Evolutionary conservation across 2,329 filamentous ascomycete genomes (phyloP).

Genomic region (Helicocarpus griseus): DNA sequence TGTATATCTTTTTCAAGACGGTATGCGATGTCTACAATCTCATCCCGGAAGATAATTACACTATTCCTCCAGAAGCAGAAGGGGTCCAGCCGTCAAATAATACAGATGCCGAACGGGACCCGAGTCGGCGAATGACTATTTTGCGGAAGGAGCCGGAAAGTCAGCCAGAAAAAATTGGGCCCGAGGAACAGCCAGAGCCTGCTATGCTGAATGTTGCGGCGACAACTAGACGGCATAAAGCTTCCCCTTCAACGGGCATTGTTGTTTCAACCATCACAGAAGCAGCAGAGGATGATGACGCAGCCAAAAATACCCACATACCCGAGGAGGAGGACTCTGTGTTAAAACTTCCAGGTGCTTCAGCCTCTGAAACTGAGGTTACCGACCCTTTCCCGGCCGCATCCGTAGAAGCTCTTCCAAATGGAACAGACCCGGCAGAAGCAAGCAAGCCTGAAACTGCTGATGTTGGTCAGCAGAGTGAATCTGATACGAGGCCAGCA

Average conservation of each 20-base stretch:
- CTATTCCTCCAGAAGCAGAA: constrained; percentile 85
- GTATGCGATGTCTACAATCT: constrained; percentile 88
- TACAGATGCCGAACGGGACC: constrained; percentile 1
- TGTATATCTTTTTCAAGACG: constrained; percentile 95
- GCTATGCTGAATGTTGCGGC: constrained; percentile 37
- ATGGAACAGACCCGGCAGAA: neutral
- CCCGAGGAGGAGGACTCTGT: constrained; percentile 2
- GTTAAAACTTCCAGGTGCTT: constrained; percentile 1
- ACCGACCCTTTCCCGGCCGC: neutral
- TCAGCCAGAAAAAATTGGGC: constrained; percentile 16
- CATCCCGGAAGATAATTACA: constrained; percentile 90
- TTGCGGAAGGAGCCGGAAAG: constrained; percentile 32
- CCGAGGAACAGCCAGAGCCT: neutral
- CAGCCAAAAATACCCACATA: constrained; percentile 10
- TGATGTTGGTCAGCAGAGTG: neutral
- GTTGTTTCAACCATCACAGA: constrained; percentile 69
- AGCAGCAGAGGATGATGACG: constrained; percentile 33
- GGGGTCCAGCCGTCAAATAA: constrained; percentile 36
- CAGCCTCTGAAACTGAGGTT: neutral
- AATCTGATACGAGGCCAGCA: neutral
- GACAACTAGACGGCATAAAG: constrained; percentile 61
- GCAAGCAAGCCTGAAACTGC: neutral
- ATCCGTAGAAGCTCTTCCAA: neutral
- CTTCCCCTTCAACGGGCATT: constrained; percentile 61
- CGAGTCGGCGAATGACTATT: constrained; percentile 18